Conservation (phyloP, 2,329 filamentous ascomycete genomes). For the Penicillium freii region DNA sequence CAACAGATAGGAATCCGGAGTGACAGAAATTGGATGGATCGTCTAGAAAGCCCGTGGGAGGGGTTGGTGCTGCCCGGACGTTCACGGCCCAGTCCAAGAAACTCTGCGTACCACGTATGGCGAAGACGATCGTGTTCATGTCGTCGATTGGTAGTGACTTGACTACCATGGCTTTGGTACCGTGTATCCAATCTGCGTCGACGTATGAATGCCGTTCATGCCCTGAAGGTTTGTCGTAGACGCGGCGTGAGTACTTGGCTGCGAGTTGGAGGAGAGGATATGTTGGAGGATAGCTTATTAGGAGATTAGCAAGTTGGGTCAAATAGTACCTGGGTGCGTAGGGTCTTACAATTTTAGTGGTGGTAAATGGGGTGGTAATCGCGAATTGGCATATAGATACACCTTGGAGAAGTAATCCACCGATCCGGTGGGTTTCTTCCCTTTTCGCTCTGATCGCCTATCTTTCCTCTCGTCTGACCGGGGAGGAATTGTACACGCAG, state of each 20-base stretch:
- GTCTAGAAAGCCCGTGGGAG: constrained; percentile 70
- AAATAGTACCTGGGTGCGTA: not conserved
- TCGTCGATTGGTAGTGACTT: constrained; percentile 77
- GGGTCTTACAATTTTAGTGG: constrained; percentile 62
- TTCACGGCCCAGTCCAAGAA: constrained; percentile 89
- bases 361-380: constrained; percentile 65
- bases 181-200: constrained; percentile 66
- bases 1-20: constrained; percentile 73
- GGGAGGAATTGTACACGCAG: constrained; percentile 14
- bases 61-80: constrained; percentile 65
- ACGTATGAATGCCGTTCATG: constrained; percentile 68
- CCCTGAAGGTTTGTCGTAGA: constrained; percentile 65
- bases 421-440: constrained; percentile 7
- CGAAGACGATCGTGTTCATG: constrained; percentile 76
- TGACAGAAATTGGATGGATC: constrained; percentile 76
- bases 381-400: constrained; percentile 74
- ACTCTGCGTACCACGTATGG: constrained; percentile 75
- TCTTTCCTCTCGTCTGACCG: constrained; percentile 5
- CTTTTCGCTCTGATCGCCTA: constrained; percentile 1
- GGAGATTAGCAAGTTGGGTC: not conserved
- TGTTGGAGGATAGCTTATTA: constrained; percentile 64
- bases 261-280: constrained; percentile 77
- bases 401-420: constrained; percentile 70
- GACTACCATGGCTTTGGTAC: constrained; percentile 83
- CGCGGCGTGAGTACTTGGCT: constrained; percentile 71